phyloP scores from a whole-genome alignment of 2,329 filamentous ascomycete species.

The Phyllosticta paracitricarpa region DNA sequence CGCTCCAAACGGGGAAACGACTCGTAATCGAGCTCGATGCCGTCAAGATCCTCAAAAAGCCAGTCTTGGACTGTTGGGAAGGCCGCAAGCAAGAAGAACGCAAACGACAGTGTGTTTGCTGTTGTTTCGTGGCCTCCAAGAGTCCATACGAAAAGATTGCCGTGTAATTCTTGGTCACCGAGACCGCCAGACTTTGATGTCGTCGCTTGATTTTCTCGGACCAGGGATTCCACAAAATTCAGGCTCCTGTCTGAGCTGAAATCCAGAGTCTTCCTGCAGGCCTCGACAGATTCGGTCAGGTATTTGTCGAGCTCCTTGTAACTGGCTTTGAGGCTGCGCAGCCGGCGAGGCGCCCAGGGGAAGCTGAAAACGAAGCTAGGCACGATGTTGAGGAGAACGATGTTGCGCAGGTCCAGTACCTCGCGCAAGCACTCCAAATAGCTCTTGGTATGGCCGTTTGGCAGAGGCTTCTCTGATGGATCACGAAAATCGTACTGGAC shows the following conservation, averaged over 20 bases:
- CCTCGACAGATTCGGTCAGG: conserved; percentile 1
- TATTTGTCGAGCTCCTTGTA: neutral
- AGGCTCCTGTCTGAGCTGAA: neutral
- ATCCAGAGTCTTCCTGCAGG: neutral
- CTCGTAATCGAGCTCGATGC: conserved; percentile 17
- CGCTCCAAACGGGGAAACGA: conserved; percentile 36
- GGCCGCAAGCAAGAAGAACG: conserved; percentile 36
- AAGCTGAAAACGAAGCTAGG: conserved; percentile 11
- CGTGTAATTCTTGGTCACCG: conserved; percentile 19
- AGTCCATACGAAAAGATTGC: conserved; percentile 24
- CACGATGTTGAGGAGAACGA: conserved; percentile 11
- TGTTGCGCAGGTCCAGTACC: conserved; percentile 18
- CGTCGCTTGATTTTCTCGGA: conserved; percentile 35
- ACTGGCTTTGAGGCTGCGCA: neutral
- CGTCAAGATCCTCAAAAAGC: conserved; percentile 40
- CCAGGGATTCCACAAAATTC: conserved; percentile 3
- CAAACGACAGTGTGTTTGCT: conserved; percentile 41
- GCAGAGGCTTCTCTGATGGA: neutral
- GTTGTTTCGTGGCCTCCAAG: conserved; percentile 24
- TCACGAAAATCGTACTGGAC: conserved; percentile 16
- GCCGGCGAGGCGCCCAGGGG: neutral
- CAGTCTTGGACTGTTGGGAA: conserved; percentile 43
- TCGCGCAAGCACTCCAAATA: conserved; percentile 18
- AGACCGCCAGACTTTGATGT: conserved; percentile 68
- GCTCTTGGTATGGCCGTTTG: conserved; percentile 13